These are phyloP conservation scores for Diphasiastrum complanatum DNA, from an alignment of 83 land plant genomes.

Conservation along the genomic window DNA sequence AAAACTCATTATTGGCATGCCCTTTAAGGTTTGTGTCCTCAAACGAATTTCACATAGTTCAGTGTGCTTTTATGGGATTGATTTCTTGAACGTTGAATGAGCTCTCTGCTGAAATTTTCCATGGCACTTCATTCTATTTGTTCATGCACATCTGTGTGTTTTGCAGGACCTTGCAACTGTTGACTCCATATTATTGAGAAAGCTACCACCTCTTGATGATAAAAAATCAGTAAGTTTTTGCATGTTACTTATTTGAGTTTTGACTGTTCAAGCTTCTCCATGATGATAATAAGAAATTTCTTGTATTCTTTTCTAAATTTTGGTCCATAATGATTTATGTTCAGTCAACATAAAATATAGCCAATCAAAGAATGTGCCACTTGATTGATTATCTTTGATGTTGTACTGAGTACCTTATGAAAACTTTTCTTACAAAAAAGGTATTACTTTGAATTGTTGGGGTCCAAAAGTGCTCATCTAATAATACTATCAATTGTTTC, in stretches of 20 bases:
- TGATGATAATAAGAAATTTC: not conserved
- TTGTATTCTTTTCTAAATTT: too few species aligned
- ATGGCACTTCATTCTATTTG: too few species aligned
- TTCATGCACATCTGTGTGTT: not conserved
- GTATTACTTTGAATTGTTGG: not conserved
- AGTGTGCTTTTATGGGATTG: not conserved
- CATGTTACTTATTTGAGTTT: not conserved
- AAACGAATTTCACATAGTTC: not conserved
- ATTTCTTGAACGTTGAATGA: not conserved
- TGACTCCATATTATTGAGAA: slow-evolving; percentile 72
- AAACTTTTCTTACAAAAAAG: too few species aligned
- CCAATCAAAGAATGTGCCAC: too few species aligned
- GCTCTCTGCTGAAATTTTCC: not conserved
- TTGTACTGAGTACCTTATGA: too few species aligned
- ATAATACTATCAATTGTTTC: slow-evolving; percentile 8
- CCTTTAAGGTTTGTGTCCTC: slow-evolving; percentile 64
- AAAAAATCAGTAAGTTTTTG: slow-evolving; percentile 48
- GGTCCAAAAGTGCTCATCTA: not conserved
- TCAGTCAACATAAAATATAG: too few species aligned
- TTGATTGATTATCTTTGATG: too few species aligned
- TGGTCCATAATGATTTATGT: too few species aligned
- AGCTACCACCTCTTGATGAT: slow-evolving; percentile 80
- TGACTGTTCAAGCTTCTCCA: not conserved
- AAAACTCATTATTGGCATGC: slow-evolving; percentile 95
- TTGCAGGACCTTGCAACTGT: slow-evolving; percentile 93